Conservation (phyloP, 2,329 filamentous ascomycete species). For the Fusarium pininemorale region DNA sequence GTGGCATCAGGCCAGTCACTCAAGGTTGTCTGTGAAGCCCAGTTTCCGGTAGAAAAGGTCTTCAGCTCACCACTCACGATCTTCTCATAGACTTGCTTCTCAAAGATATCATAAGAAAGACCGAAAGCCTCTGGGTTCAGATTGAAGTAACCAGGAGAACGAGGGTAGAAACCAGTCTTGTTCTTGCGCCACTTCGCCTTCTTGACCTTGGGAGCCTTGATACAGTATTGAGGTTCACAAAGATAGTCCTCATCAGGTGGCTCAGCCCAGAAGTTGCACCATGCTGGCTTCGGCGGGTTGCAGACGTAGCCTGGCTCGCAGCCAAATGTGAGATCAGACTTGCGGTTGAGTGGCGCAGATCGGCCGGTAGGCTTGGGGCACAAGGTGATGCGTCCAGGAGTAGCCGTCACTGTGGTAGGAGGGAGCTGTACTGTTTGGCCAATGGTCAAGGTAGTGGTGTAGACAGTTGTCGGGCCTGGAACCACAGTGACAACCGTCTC, state of each 20-base stretch:
- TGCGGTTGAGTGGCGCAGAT: slow-evolving; percentile 44
- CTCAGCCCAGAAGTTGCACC: slow-evolving; percentile 62
- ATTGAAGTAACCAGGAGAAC: slow-evolving; percentile 67
- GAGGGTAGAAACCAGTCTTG: slow-evolving; percentile 61
- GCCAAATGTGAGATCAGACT: slow-evolving; percentile 61
- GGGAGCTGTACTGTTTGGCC: slow-evolving; percentile 43
- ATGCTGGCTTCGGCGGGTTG: slow-evolving; percentile 57
- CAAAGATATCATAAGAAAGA: slow-evolving; percentile 70
- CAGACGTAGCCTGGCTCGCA: slow-evolving; percentile 64
- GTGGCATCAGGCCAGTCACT: slow-evolving; percentile 45
- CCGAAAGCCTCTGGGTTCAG: slow-evolving; percentile 70
- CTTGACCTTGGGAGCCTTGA: slow-evolving; percentile 50
- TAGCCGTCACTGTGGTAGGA: slow-evolving; percentile 42
- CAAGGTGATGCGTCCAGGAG: slow-evolving; percentile 47
- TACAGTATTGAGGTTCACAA: slow-evolving; percentile 58
- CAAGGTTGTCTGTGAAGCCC: slow-evolving; percentile 61
- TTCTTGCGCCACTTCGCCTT: slow-evolving; percentile 55
- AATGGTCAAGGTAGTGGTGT: slow-evolving; percentile 45
- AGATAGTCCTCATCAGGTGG: slow-evolving; percentile 57
- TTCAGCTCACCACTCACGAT: slow-evolving; percentile 49
- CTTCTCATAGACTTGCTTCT: slow-evolving; percentile 51
- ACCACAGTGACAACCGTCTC: slow-evolving; percentile 44
- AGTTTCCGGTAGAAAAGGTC: slow-evolving; percentile 65
- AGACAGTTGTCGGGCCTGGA: slow-evolving; percentile 40
- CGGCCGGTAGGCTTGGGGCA: slow-evolving; percentile 58